Conservation (phyloP, 176 grass and related monocot genomes). For the Cenchrus americanus region DNA sequence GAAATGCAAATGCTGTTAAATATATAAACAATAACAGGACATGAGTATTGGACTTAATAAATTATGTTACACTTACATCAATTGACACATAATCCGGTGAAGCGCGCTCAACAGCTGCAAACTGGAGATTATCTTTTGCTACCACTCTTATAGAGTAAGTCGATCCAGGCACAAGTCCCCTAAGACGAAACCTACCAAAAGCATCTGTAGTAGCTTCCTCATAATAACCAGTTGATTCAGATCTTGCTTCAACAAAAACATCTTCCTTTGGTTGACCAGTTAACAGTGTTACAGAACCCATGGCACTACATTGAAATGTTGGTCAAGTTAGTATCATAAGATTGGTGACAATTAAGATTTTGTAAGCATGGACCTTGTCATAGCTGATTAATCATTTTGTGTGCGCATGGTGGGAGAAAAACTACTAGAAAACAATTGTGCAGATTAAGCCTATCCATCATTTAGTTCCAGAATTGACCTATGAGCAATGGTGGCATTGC, state of each 20-base stretch:
- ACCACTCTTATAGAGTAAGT: constrained; percentile 82
- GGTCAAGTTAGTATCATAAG: constrained; percentile 20
- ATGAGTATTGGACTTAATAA: constrained; percentile 4
- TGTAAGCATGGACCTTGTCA: not conserved
- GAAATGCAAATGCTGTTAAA: constrained; percentile 34
- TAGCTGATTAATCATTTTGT: constrained; percentile 17
- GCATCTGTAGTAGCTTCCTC: constrained; percentile 91
- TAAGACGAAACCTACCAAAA: constrained; percentile 81
- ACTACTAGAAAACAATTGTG: not conserved
- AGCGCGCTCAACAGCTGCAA: constrained; percentile 76
- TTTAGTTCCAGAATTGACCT: not conserved
- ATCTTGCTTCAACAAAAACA: constrained; percentile 91
- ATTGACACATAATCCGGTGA: constrained; percentile 72
- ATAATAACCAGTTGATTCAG: constrained; percentile 89
- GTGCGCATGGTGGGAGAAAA: constrained; percentile 13
- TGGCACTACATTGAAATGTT: constrained; percentile 71
- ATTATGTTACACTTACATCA: constrained; percentile 57
- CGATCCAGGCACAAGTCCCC: constrained; percentile 87
- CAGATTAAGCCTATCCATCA: not conserved
- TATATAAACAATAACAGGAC: constrained; percentile 35
- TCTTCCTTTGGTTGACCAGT: constrained; percentile 89
- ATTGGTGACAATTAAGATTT: constrained; percentile 23
- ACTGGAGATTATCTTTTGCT: constrained; percentile 63
- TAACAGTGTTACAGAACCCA: constrained; percentile 84
- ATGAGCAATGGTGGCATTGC: not conserved